Evolutionary conservation across 805 yeast species (phyloP), one percentile per base, ranked within the genome.

Genomic region (Ogataea ganodermae): DNA sequence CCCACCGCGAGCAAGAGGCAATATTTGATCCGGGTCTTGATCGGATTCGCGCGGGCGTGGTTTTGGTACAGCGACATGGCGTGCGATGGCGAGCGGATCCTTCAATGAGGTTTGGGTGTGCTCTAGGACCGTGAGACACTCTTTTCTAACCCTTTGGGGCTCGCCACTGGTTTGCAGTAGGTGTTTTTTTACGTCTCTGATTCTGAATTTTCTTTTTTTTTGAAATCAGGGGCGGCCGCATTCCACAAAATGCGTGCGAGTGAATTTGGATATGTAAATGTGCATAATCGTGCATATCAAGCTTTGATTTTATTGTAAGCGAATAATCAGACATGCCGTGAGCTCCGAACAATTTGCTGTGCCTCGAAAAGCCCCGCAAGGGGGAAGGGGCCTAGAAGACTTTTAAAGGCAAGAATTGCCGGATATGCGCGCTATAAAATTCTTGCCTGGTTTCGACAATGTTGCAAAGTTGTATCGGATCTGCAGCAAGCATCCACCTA

Each of bases 1-100:
- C 52, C 44, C 4, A 32, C 24, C 7, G 47, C 39, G 13, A 45
- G 39, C 4, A 46, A 32, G 13, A 41, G 31, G 20, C 28, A 16
- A 13, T 30, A 37, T 17, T 36, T 44, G 21, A 44, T 17, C 38
- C 30, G 36, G 30, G 28, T 17, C 16, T 36, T 44, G 41, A 35
- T 14, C 9, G 36, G 36, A 14, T 28, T 13, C 6, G 24, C 18
- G 18, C 18, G 33, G 8, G 33, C 33, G 16, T 30, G 14, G 14
- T 30, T n/a, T 6, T 18, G 33, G 18, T 30, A 30, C 17, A 18
- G 17, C 16, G 33, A 30, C 33, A 30, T 14, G 39, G 23, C 37
- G 12, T n/a, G 8, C 10, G 27, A 10, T 10, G 27, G 27, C 9
- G 27, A 24, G 27, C 6, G 9, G 27, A 10, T 10, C 10, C 10